A percentile compares a stretch with the other conserved stretches of the same genome.
These are phyloP conservation scores for Tephrocybe rancida DNA, from an alignment of 768 basidiomycete species.

Conservation along the genomic window DNA sequence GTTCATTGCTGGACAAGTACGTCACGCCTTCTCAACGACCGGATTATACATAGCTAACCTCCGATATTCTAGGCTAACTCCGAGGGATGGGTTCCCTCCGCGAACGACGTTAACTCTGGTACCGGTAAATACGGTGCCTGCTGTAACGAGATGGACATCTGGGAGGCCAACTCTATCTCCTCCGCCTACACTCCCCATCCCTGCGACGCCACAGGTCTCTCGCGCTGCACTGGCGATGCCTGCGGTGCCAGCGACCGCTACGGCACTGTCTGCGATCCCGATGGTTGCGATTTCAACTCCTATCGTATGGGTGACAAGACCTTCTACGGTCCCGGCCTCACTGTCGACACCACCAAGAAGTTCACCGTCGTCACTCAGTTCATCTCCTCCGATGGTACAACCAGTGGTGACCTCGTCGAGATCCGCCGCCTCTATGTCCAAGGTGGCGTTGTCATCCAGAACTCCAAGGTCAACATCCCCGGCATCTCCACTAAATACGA, in stretches of 20 bases:
- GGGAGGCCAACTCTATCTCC: slow-evolving; percentile 57
- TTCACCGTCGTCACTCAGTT: too few species aligned
- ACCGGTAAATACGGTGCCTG: slow-evolving; percentile 48
- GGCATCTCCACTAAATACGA: slow-evolving; percentile 37
- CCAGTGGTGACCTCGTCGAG: too few species aligned
- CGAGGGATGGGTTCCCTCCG: slow-evolving; percentile 38
- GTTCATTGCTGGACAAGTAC: slow-evolving; percentile 8
- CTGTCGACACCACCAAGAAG: slow-evolving; percentile 49
- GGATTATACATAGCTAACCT: not conserved
- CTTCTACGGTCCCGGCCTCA: too few species aligned
- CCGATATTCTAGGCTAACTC: slow-evolving; percentile 47
- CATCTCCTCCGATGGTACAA: too few species aligned
- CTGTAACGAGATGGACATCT: slow-evolving; percentile 63
- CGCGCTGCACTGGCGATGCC: slow-evolving; percentile 41
- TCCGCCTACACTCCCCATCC: slow-evolving; percentile 55
- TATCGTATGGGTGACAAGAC: slow-evolving; percentile 56
- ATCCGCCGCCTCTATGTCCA: too few species aligned
- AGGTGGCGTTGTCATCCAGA: too few species aligned
- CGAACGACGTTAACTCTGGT: too few species aligned
- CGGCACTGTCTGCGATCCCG: too few species aligned
- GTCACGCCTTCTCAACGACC: not conserved
- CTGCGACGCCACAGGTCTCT: slow-evolving; percentile 41
- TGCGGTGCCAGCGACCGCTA: slow-evolving; percentile 40
- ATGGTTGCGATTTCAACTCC: slow-evolving; percentile 67
- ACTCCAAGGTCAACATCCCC: too few species aligned